Evolutionary conservation across 2,329 filamentous ascomycete species (phyloP).

Genomic region (Hymenoscyphus fructigenus): DNA sequence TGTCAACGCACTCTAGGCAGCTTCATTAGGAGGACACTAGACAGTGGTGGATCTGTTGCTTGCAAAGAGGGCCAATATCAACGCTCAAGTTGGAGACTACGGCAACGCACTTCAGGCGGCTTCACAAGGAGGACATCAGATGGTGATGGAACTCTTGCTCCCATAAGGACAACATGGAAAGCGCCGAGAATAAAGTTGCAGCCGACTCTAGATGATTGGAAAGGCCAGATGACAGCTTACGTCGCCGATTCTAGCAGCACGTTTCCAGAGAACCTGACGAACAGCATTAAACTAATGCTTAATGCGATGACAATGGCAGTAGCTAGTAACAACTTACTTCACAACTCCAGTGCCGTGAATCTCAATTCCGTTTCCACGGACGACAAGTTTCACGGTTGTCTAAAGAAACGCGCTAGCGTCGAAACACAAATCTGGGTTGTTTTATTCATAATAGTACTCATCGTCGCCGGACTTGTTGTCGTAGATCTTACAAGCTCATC

Average conservation of each 20-base stretch:
- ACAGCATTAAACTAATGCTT: not conserved
- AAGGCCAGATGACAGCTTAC: not conserved
- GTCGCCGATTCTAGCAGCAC: not conserved
- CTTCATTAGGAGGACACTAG: too few species aligned
- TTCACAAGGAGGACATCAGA: too few species aligned
- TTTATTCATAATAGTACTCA: not conserved
- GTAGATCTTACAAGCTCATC: not conserved
- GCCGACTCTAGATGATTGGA: too few species aligned
- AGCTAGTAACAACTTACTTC: not conserved
- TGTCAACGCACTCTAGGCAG: too few species aligned
- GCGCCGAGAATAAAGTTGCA: too few species aligned
- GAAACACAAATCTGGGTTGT: not conserved
- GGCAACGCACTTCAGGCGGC: too few species aligned
- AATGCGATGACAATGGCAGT: conserved; percentile 2
- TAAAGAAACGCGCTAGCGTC: not conserved
- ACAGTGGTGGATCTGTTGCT: too few species aligned
- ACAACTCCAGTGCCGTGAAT: not conserved
- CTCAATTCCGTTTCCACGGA: not conserved
- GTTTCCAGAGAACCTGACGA: not conserved
- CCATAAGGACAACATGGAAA: too few species aligned
- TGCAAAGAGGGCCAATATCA: too few species aligned
- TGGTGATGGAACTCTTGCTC: too few species aligned
- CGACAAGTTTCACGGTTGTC: not conserved
- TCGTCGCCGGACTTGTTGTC: not conserved
- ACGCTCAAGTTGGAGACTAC: too few species aligned